These are phyloP conservation scores for Aegilops sharonensis DNA, from an alignment of 176 grass and related monocot genomes.

Conservation along the genomic window DNA sequence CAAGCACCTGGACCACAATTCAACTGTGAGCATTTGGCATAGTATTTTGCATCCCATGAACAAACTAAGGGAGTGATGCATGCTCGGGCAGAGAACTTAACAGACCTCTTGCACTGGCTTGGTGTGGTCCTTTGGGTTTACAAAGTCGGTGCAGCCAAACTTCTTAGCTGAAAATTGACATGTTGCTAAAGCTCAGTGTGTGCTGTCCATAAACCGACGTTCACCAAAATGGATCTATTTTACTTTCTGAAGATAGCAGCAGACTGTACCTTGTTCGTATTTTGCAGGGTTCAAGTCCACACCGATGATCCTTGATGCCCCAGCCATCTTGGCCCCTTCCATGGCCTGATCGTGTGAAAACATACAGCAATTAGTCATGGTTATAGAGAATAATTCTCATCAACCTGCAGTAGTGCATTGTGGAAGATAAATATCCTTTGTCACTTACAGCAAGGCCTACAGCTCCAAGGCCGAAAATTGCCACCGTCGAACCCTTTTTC, in stretches of 20 bases:
- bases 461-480: constrained; percentile 81
- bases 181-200: not conserved
- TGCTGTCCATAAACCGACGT: not conserved
- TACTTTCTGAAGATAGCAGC: not conserved
- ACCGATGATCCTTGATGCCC: constrained; percentile 77
- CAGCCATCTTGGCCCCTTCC: constrained; percentile 77
- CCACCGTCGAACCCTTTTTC: constrained; percentile 71
- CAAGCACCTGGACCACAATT: constrained; percentile 1
- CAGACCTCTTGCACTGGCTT: constrained; percentile 80
- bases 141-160: constrained; percentile 82
- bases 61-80: not conserved
- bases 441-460: constrained; percentile 82
- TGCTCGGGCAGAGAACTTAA: not conserved
- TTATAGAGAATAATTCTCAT: not conserved
- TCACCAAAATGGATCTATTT: too few species aligned
- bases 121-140: constrained; percentile 70
- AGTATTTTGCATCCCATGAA: not conserved
- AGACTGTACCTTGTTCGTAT: constrained; percentile 63
- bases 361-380: not conserved
- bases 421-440: not conserved
- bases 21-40: not conserved
- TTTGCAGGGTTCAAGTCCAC: constrained; percentile 66
- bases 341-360: constrained; percentile 45
- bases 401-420: not conserved
- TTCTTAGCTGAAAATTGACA: constrained; percentile 54